Base-by-base conservation (phyloP, 2,329 filamentous ascomycete genomes). In the Claviceps sp. region DNA sequence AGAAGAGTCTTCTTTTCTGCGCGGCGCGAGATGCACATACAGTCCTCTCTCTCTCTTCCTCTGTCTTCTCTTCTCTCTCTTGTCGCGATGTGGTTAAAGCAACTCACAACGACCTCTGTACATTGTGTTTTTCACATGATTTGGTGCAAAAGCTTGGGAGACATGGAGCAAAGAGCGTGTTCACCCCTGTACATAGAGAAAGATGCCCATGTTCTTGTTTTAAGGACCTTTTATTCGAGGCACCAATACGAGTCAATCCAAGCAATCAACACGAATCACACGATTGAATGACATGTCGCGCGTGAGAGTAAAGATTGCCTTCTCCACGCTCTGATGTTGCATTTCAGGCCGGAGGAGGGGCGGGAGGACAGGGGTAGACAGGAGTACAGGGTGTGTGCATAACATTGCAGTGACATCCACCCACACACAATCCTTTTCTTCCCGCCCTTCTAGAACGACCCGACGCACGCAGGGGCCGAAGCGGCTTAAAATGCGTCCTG, bases 51-150 rank as follows among this genome's bases (percentile, higher is more conserved):
- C 20, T n/a, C 14, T 23, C 16, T 8, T 16, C 11, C 40, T 26
- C 42, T 44, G 5, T 44, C 42, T 26, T 34, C 9, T 11, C 3
- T 11, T 34, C 29, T 40, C 17, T 17, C 13, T n/a, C 45, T 39
- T n/a, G n/a, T 40, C 2, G 36, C 47, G 38, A 58, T 52, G 54
- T 11, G 52, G 44, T 48, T 44, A 49, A 57, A 51, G 57, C 50
- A 58, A 52, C 53, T 58, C 54, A 57, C 58, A 56, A 58, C 54
- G 59, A 62, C 54, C 20, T 59, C 58, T 63, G 61, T 60, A 62
- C 61, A 64, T 62, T 61, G 59, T 56, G 63, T 62, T 61, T n/a
- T 37, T 47, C 29, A 34, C 29, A 34, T 2, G 9, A 34, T n/a
- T 45, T 34, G 16, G 51, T 56, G 22, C 40, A 42, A 45, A 26